Evolutionary conservation across 352 stramenopile genomes (phyloP).

Genomic region (Globisporangium spinosum): DNA sequence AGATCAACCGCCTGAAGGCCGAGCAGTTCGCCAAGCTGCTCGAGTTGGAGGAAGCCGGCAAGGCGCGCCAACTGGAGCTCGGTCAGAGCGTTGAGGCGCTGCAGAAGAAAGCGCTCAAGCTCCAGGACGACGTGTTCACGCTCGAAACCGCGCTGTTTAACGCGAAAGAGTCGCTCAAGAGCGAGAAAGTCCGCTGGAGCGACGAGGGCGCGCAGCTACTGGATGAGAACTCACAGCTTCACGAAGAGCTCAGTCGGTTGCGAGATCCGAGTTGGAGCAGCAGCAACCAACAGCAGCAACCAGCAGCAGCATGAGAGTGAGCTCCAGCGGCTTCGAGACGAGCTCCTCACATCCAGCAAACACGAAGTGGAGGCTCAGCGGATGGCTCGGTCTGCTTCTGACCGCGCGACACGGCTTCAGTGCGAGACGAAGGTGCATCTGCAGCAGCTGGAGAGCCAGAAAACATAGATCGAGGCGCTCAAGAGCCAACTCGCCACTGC

Average conservation of each 20-base stretch:
- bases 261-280: conserved; percentile 1
- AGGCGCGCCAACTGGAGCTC: conserved; percentile 30
- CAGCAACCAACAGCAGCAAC: not conserved
- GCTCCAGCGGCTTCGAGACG: conserved; percentile 9
- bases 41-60: conserved; percentile 32
- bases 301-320: conserved; percentile 4
- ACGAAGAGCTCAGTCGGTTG: conserved; percentile 17
- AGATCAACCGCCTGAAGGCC: conserved; percentile 50
- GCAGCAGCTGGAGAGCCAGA: conserved; percentile 1
- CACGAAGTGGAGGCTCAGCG: conserved; percentile 2
- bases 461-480: conserved; percentile 1
- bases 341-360: not conserved
- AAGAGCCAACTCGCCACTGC: not conserved
- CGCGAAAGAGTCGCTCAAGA: conserved; percentile 34
- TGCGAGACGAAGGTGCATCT: not conserved
- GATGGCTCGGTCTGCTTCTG: not conserved
- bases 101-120: conserved; percentile 35
- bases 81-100: conserved; percentile 26
- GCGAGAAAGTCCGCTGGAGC: conserved; percentile 33
- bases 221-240: conserved; percentile 18
- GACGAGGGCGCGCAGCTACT: conserved; percentile 26
- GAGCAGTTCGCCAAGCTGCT: conserved; percentile 36
- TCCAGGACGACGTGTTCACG: conserved; percentile 54
- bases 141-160: conserved; percentile 36
- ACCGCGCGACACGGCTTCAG: conserved; percentile 10